These are phyloP conservation scores for Tetrapisispora fleetii DNA, from an alignment of 805 yeast genomes.

Conservation along the genomic window DNA sequence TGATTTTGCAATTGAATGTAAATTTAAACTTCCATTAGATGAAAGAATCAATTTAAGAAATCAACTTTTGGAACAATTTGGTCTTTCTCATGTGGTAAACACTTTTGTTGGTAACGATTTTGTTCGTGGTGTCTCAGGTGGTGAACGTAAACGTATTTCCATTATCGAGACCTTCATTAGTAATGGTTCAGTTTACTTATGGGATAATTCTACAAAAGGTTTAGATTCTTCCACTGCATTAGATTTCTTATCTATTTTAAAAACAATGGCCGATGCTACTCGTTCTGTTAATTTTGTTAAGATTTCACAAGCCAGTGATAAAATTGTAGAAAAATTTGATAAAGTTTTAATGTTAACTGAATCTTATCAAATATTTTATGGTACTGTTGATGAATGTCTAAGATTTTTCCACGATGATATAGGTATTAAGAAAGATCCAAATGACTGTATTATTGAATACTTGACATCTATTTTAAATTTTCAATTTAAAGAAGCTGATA, in stretches of 20 bases:
- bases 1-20: conserved; percentile 44
- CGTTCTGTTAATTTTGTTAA: conserved; percentile 37
- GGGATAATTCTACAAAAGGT: conserved; percentile 47
- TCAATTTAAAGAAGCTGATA: conserved; percentile 6
- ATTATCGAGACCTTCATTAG: conserved; percentile 47
- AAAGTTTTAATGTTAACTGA: conserved; percentile 39
- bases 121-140: conserved; percentile 58
- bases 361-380: conserved; percentile 40
- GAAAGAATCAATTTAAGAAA: conserved; percentile 25
- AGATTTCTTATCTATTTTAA: conserved; percentile 37
- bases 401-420: conserved; percentile 38
- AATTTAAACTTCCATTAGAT: conserved; percentile 19
- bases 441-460: conserved; percentile 57
- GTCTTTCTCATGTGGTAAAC: conserved; percentile 43
- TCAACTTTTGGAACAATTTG: conserved; percentile 25
- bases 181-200: conserved; percentile 39
- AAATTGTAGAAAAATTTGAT: conserved; percentile 40
- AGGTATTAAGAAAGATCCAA: conserved; percentile 45
- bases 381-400: conserved; percentile 34
- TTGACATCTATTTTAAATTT: conserved; percentile 47
- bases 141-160: conserved; percentile 57
- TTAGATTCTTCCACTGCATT: conserved; percentile 42
- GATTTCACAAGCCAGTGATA: conserved; percentile 41
- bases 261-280: conserved; percentile 33
- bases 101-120: conserved; percentile 57